phyloP scores from a whole-genome alignment of 345 rosid species.

The Carallia brachiata region DNA sequence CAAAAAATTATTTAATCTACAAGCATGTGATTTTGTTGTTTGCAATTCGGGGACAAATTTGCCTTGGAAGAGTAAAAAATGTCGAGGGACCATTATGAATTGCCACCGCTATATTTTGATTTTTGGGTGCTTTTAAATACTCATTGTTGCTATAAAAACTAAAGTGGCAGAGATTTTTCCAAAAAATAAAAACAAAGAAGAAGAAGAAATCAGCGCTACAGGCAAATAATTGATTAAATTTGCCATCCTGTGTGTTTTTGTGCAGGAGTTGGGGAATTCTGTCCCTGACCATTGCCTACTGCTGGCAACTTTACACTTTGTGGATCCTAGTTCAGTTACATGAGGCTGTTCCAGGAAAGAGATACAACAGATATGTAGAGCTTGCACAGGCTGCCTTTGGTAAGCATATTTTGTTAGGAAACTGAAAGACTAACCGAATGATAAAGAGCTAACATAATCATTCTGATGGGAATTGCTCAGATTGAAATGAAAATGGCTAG shows the following conservation, averaged over 20 bases:
- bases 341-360: slow-evolving; percentile 94
- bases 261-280: slow-evolving; percentile 95
- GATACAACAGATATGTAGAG: slow-evolving; percentile 94
- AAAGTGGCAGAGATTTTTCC: not conserved
- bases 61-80: too few species aligned
- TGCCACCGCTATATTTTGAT: too few species aligned
- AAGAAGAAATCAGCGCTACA: too few species aligned
- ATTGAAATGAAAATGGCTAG: too few species aligned
- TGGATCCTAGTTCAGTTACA: slow-evolving; percentile 94
- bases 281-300: slow-evolving; percentile 80
- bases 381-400: slow-evolving; percentile 99
- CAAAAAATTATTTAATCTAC: too few species aligned
- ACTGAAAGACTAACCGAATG: too few species aligned
- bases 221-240: not conserved
- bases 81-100: too few species aligned
- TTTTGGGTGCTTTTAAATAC: too few species aligned
- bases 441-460: not conserved
- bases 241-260: slow-evolving; percentile 2
- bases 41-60: too few species aligned
- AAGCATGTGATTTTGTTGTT: too few species aligned
- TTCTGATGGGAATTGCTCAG: not conserved
- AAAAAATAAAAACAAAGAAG: not conserved
- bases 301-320: slow-evolving; percentile 92
- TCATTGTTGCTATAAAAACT: not conserved
- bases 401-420: slow-evolving; percentile 24